Conservation (phyloP, 345 rosid genomes). For the Cardamine occulta region DNA sequence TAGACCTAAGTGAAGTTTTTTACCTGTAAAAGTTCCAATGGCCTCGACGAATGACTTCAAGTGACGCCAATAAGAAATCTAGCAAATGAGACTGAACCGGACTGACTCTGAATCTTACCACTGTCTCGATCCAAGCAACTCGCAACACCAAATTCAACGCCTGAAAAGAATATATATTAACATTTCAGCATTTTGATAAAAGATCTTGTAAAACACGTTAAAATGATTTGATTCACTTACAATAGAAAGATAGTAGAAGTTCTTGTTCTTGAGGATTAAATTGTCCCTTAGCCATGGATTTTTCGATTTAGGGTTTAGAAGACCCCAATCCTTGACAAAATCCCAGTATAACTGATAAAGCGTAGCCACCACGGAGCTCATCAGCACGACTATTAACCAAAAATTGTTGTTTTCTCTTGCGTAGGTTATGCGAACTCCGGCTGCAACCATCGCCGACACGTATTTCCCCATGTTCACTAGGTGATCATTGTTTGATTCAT, state of each 20-base stretch:
- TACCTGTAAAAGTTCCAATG: slow-evolving; percentile 99
- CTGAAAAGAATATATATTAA: slow-evolving; percentile 39
- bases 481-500: slow-evolving; percentile 66
- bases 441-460: slow-evolving; percentile 95
- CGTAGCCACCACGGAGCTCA: slow-evolving; percentile 71
- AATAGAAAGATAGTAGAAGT: slow-evolving; percentile 74
- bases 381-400: slow-evolving; percentile 66
- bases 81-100: slow-evolving; percentile 62
- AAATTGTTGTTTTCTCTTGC: slow-evolving; percentile 49
- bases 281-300: slow-evolving; percentile 88
- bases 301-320: slow-evolving; percentile 70
- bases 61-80: slow-evolving; percentile 84
- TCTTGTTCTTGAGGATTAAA: slow-evolving; percentile 71
- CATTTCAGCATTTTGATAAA: slow-evolving; percentile 2
- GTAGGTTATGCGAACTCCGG: slow-evolving; percentile 83
- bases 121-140: slow-evolving; percentile 83
- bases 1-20: not conserved
- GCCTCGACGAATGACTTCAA: slow-evolving; percentile 89
- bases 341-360: slow-evolving; percentile 96
- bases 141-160: slow-evolving; percentile 75
- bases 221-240: slow-evolving; percentile 49
- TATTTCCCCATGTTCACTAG: slow-evolving; percentile 96
- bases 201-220: not conserved
- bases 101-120: slow-evolving; percentile 59
- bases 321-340: slow-evolving; percentile 93